Base-by-base conservation (phyloP, 495 filamentous ascomycete genomes). In the Daldinia childiae region DNA sequence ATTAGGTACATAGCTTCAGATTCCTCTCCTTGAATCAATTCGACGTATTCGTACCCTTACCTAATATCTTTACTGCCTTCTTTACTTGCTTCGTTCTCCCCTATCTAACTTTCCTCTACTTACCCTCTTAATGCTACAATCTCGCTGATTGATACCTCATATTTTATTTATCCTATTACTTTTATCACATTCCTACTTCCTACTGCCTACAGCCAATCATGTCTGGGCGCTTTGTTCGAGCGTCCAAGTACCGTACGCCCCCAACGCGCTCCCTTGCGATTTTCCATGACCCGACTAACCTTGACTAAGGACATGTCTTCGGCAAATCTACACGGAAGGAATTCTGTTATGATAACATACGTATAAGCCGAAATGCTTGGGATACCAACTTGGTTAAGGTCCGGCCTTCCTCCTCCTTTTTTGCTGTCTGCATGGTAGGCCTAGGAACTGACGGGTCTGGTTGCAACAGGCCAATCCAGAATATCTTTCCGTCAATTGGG, bases 361-460 rank as follows among this genome's bases (percentile, higher is more conserved):
- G 86, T 72, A 91, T 99, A 80, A 97, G 95, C 67, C 90, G 89
- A 80, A 99, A 99, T 89, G 95, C 96, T 59, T 99, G 95, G 95
- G 95, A 99, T 81, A 97, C 93, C 79, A 99, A 99, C 82, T 86
- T 99, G 59, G 86, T 98, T 81, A 98, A 98, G 88, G 94, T 95
- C 72, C 69, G 86, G 19, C 24, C 51, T 34, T 39, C 61, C 58
- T 45, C 27, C 27, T 17, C 29, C n/a, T 14, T 15, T 15, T 58
- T 27, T 38, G 14, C 29, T 29, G 26, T 41, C 38, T 29, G 17
- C 17, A 34, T 50, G 8, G 51, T 30, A 58, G 59, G 52, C 43
- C 27, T 38, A 66, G 68, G 43, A 68, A 68, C 78, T 80, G 71
- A 82, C 74, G 30, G 26, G 12, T 57, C 52, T 12, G 19, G 56